Evolutionary conservation across 306 rosid genomes (phyloP), one percentile per base, ranked within the genome.

Genomic region (Malus sylvestris): DNA sequence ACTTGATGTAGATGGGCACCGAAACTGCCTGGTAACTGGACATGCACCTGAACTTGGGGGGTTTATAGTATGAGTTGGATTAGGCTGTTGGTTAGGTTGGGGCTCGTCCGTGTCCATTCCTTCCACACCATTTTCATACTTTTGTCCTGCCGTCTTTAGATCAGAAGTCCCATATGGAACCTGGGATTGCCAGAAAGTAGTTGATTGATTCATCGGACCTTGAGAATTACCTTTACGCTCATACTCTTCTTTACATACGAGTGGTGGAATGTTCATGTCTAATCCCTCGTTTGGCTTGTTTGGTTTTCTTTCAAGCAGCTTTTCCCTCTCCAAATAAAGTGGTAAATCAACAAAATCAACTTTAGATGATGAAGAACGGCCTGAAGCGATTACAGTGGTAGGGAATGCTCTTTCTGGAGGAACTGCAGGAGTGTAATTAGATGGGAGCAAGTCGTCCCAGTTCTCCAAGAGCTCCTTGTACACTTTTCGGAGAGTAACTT

Each of bases 351-450:
- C 70, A 27, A 85, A 78, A 78, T 92, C 97, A 68, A 44, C 85
- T 85, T 92, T 92, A 22, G 92, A 23, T 20, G 93, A 83, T 33
- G 96, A 87, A 70, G 94, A 73, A 61, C 97, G 97, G 72, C 93
- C 85, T 7, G 93, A 89, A 61, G 97, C 80, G 67, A 95, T 92
- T 80, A 91, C 67, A 3, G 97, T 95, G 0, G 93, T 90, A 58
- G 99, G 99, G 82, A 95, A 92, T 74, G 99, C 97, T 79, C 97
- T 91, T 84, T 95, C 98, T 3, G 97, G 98, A 79, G 98, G 98
- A 63, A 95, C 97, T 32, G 99, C 99, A 23, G 97, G 97, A 61
- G 97, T 92, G 79, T 92, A 95, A 86, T 95, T 89, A 62, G 93
- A 90, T 77, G 97, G 97, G 77, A 92, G 94, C 82, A 95, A 83